These are phyloP conservation scores for Backusella sp. DNA, from an alignment of 192 early-diverging fungal genomes.

Conservation along the genomic window DNA sequence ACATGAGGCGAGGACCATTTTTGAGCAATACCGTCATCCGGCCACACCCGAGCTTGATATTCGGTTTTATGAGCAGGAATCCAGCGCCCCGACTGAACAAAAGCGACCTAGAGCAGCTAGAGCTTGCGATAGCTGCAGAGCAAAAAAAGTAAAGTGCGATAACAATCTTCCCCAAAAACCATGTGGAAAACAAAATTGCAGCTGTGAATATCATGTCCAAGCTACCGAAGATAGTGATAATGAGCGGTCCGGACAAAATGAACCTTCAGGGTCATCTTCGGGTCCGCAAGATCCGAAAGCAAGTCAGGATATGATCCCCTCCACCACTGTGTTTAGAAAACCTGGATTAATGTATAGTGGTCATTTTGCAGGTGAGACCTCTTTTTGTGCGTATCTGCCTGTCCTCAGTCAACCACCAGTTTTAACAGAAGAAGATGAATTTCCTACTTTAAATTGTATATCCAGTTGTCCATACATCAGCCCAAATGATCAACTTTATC, in stretches of 20 bases:
- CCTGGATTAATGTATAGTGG: conserved; percentile 4
- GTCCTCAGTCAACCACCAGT: not conserved
- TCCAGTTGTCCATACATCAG: conserved; percentile 9
- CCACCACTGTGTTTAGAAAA: conserved; percentile 8
- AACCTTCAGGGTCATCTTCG: not conserved
- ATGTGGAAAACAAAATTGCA: not conserved
- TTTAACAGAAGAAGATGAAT: not conserved
- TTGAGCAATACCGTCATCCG: not conserved
- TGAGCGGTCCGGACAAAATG: not conserved
- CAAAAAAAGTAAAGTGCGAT: conserved; percentile 3
- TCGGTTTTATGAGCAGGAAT: not conserved
- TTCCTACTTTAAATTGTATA: not conserved
- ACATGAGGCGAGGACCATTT: not conserved
- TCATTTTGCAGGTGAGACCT: conserved; percentile 24
- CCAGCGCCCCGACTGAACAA: not conserved
- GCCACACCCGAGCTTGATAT: not conserved
- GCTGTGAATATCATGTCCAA: not conserved
- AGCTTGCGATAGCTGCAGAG: not conserved
- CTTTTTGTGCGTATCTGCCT: conserved; percentile 12
- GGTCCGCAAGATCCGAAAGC: not conserved
- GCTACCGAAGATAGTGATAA: not conserved
- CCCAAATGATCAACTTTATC: conserved; percentile 20
- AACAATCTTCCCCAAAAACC: not conserved
- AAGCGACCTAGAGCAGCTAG: not conserved
- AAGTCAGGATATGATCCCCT: not conserved